Evolutionary conservation across 495 filamentous ascomycete genomes (phyloP).

Genomic region (Trichoderma virens): DNA sequence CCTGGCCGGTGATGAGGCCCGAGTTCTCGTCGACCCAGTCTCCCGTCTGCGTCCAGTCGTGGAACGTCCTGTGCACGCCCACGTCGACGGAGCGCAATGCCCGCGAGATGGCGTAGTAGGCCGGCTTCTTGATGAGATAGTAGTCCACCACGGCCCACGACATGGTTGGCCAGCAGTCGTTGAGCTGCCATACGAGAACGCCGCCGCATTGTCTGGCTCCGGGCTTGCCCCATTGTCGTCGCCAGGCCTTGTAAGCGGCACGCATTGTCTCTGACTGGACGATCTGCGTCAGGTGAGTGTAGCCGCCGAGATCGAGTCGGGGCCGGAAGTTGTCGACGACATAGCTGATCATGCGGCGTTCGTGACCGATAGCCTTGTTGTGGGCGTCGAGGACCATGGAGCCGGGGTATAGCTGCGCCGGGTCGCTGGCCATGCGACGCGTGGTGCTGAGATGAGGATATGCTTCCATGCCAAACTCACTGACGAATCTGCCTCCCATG

Average conservation of each 20-base stretch:
- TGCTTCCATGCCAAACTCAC: conserved; percentile 85
- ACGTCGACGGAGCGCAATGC: conserved; percentile 59
- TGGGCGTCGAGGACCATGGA: conserved; percentile 74
- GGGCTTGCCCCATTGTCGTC: conserved; percentile 55
- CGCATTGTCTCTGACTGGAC: conserved; percentile 73
- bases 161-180: conserved; percentile 83
- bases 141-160: conserved; percentile 77
- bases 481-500: conserved; percentile 68
- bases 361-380: conserved; percentile 77
- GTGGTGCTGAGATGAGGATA: conserved; percentile 76
- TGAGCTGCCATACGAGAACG: conserved; percentile 85
- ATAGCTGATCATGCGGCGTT: conserved; percentile 67
- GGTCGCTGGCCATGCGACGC: conserved; percentile 55
- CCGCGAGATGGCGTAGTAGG: conserved; percentile 68
- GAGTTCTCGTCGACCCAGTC: conserved; percentile 18
- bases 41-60: conserved; percentile 47
- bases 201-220: conserved; percentile 66
- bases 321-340: conserved; percentile 63
- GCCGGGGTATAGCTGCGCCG: conserved; percentile 58
- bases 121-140: conserved; percentile 64
- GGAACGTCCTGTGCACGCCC: conserved; percentile 56
- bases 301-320: conserved; percentile 42
- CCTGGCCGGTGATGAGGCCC: conserved; percentile 30
- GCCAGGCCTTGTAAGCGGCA: conserved; percentile 69
- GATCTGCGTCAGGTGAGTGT: conserved; percentile 70